Conservation (phyloP, 805 yeast genomes). For the Starmerella davenportii region DNA sequence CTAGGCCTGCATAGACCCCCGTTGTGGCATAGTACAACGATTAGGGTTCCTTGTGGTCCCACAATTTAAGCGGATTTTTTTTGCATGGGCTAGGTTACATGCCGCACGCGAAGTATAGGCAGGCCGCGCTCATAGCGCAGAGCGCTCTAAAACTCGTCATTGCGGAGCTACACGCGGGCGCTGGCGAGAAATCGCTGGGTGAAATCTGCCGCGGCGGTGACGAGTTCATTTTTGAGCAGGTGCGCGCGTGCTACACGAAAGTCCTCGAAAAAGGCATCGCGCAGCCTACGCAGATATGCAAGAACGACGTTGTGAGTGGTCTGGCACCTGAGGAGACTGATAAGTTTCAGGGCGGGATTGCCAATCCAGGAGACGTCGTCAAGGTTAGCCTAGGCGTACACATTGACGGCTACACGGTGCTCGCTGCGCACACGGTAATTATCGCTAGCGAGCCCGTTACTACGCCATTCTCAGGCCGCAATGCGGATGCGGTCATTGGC, state of each 20-base stretch:
- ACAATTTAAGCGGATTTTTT: too few relatives aligned
- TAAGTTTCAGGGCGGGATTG: slow-evolving; percentile 26
- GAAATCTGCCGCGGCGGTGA: slow-evolving; percentile 77
- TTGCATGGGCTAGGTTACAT: not conserved
- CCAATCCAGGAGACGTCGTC: slow-evolving; percentile 65
- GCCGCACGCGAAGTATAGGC: slow-evolving; percentile 50
- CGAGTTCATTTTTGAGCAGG: slow-evolving; percentile 44
- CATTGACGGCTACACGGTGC: slow-evolving; percentile 85
- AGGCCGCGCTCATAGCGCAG: slow-evolving; percentile 79
- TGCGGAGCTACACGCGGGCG: slow-evolving; percentile 51
- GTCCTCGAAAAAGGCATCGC: slow-evolving; percentile 74
- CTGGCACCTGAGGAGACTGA: slow-evolving; percentile 56
- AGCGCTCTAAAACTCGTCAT: slow-evolving; percentile 54
- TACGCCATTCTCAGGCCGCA: slow-evolving; percentile 67
- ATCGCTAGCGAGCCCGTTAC: slow-evolving; percentile 25
- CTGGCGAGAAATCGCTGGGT: slow-evolving; percentile 34
- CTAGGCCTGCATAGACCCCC: too few relatives aligned
- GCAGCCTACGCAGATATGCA: slow-evolving; percentile 75
- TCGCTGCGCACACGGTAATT: slow-evolving; percentile 71
- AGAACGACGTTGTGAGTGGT: slow-evolving; percentile 58
- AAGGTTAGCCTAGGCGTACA: slow-evolving; percentile 79
- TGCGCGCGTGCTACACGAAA: slow-evolving; percentile 36
- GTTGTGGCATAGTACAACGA: too few relatives aligned
- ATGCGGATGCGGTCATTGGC: slow-evolving; percentile 83
- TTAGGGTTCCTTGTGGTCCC: too few relatives aligned